Percentiles rank a stretch among this genome's conserved stretches.
These are phyloP conservation scores for Ambrosia trifida DNA, from an alignment of 129 eudicot species.

Conservation along the genomic window DNA sequence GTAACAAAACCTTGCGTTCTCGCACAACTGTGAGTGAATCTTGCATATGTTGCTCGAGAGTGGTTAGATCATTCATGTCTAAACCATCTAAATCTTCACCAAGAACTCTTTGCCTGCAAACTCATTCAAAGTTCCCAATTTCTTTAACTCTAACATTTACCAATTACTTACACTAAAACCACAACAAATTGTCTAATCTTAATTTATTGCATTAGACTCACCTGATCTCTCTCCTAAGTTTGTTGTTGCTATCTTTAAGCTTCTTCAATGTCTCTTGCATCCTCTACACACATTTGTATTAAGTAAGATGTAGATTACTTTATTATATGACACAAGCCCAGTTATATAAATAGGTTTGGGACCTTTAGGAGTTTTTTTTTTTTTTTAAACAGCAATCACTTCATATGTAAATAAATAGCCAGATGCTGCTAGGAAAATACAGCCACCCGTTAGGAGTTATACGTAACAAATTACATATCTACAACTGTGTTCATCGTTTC, in stretches of 20 bases:
- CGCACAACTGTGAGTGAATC: constrained; percentile 50
- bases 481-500: no score
- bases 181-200: background rate
- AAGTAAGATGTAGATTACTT: background rate
- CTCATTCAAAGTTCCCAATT: background rate
- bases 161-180: background rate
- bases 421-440: no score
- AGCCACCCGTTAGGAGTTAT: no score
- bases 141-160: background rate
- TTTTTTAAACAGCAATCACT: no score
- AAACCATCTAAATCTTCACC: constrained; percentile 50
- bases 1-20: constrained; percentile 50
- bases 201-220: constrained; percentile 14
- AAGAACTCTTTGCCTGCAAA: constrained; percentile 60
- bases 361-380: no score
- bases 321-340: no score
- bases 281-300: constrained; percentile 43
- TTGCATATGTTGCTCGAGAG: constrained; percentile 53
- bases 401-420: no score
- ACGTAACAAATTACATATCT: no score
- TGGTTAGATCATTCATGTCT: constrained; percentile 38
- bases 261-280: constrained; percentile 61
- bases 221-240: constrained; percentile 66
- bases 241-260: constrained; percentile 51
- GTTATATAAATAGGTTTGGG: no score